Base-by-base conservation (phyloP, 1,139 yeast species). In the Groenewaldozyma sp. region DNA sequence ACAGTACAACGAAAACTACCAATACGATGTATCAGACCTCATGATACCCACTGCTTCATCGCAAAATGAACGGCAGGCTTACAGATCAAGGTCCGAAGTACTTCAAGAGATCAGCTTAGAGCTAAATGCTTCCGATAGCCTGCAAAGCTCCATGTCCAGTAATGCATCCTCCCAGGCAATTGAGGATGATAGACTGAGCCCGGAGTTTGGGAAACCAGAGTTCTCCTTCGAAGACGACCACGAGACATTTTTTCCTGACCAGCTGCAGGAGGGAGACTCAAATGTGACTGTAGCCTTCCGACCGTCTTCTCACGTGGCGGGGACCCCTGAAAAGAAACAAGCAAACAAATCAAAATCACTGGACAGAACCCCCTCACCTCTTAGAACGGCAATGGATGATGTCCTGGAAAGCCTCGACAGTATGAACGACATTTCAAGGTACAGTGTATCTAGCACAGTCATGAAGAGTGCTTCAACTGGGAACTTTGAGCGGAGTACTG, bases 311-410 rank as follows among this genome's bases (percentile, higher is more conserved):
- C n/a, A n/a, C n/a, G n/a, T n/a, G n/a, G n/a, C n/a, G n/a, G n/a
- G n/a, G n/a, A n/a, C n/a, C n/a, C n/a, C n/a, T n/a, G n/a, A n/a
- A n/a, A n/a, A n/a, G n/a, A n/a, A n/a, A n/a, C n/a, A n/a, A n/a
- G n/a, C n/a, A n/a, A n/a, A n/a, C n/a, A n/a, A n/a, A n/a, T n/a
- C n/a, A n/a, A n/a, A n/a, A n/a, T n/a, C n/a, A n/a, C n/a, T n/a
- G 5, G 50, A 52, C 37, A 70, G 77, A 6, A 77, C 79, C 1
- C 79, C 79, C 0, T 76, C 75, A 1, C 77, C 77, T 3, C 71
- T 60, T 28, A 37, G 60, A 31, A 49, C 49, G 28, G 65, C 64
- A 4, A 56, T 60, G 59, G 61, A 58, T 35, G 62, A 58, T 38
- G 63, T 60, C 11, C 42, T 59, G 38, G 53, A 48, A 22, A 54